These are phyloP conservation scores for Aspergillus saccharolyticus DNA, from an alignment of 495 filamentous ascomycete species.

Conservation along the genomic window DNA sequence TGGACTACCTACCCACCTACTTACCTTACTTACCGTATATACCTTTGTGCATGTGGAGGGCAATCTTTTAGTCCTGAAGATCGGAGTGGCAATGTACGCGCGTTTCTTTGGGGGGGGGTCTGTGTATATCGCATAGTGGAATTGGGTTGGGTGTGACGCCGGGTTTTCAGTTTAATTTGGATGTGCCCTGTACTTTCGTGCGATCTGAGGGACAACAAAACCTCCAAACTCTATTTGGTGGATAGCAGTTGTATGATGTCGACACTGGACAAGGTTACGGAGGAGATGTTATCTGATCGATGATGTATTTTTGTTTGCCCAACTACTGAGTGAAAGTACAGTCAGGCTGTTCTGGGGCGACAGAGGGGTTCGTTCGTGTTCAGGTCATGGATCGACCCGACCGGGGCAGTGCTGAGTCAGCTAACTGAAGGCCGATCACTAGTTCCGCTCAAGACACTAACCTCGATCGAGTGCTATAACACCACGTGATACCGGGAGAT, in stretches of 20 bases:
- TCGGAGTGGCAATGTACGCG: background rate
- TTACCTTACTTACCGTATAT: too few species aligned
- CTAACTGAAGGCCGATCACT: background rate
- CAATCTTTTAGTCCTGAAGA: background rate
- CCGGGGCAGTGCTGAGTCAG: background rate
- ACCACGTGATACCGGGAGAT: constrained; percentile 14
- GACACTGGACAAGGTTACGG: too few species aligned
- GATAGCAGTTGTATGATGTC: background rate
- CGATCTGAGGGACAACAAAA: background rate
- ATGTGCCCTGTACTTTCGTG: background rate
- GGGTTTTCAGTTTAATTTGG: background rate
- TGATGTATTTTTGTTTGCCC: background rate
- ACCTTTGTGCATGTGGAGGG: background rate
- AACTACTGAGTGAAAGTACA: background rate
- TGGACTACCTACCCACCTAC: background rate
- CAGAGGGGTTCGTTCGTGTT: background rate
- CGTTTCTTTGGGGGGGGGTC: background rate
- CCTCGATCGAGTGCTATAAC: background rate
- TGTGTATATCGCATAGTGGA: background rate
- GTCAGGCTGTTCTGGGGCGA: background rate
- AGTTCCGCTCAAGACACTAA: background rate
- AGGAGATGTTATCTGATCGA: background rate
- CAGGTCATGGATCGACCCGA: background rate
- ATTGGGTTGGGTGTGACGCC: background rate
- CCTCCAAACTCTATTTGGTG: background rate